Evolutionary conservation across 2,329 filamentous ascomycete species (phyloP).

Genomic region (Leptographium radiaticola): DNA sequence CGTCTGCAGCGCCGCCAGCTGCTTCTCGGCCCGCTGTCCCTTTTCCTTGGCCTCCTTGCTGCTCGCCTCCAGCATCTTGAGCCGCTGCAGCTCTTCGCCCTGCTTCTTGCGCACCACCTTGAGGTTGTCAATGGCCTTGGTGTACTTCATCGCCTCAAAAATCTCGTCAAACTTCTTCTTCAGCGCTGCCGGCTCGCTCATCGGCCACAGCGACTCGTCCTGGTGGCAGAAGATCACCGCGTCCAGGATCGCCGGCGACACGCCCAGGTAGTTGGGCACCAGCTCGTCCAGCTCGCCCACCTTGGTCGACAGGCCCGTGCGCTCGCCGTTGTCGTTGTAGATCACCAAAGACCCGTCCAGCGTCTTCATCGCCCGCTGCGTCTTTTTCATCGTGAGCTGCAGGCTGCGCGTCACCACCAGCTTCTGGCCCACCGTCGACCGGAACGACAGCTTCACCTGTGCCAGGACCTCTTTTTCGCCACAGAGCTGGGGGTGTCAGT

Average conservation of each 20-base stretch:
- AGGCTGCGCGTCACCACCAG: conserved; percentile 77
- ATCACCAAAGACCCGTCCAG: conserved; percentile 70
- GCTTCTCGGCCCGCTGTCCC: conserved; percentile 58
- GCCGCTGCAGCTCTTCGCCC: conserved; percentile 57
- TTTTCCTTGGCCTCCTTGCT: conserved; percentile 65
- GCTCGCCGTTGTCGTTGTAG: conserved; percentile 60
- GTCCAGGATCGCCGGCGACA: conserved; percentile 80
- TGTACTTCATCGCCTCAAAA: conserved; percentile 93
- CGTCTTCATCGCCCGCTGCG: conserved; percentile 62
- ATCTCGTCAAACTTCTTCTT: conserved; percentile 97
- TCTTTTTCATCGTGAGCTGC: conserved; percentile 79
- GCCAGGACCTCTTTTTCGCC: conserved; percentile 83
- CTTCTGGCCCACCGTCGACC: conserved; percentile 60
- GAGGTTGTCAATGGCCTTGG: conserved; percentile 92
- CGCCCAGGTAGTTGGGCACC: conserved; percentile 76
- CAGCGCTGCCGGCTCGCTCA: conserved; percentile 72
- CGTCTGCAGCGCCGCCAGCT: conserved; percentile 47
- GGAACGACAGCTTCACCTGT: conserved; percentile 83
- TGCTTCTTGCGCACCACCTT: conserved; percentile 76
- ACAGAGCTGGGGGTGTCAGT: conserved; percentile 37
- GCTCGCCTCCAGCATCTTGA: conserved; percentile 54
- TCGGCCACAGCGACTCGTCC: conserved; percentile 92
- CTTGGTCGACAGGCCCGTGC: conserved; percentile 63
- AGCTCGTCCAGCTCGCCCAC: conserved; percentile 71
- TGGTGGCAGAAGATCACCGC: conserved; percentile 98